A percentile compares a stretch with the other conserved stretches of the same genome.
These are phyloP conservation scores for Saccharum spontaneum DNA, from an alignment of 176 grass and related monocot genomes.

Conservation along the genomic window DNA sequence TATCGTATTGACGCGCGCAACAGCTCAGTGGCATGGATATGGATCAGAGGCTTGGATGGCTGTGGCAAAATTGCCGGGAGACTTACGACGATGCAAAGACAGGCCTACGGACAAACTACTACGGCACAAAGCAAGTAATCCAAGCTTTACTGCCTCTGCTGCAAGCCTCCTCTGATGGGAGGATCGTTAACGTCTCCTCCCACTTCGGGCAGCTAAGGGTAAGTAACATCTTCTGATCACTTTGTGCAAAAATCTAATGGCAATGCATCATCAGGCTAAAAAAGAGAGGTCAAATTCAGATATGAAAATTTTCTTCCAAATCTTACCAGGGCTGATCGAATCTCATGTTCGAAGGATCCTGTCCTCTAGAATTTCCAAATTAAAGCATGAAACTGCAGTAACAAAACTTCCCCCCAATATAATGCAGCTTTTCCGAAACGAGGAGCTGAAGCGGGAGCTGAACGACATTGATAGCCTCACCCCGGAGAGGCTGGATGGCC, in stretches of 20 bases:
- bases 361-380: not conserved
- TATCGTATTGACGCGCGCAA: not conserved
- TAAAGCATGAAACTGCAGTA: not conserved
- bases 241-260: not conserved
- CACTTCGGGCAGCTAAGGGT: slow-evolving; percentile 41
- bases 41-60: not conserved
- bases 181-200: slow-evolving; percentile 66
- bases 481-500: slow-evolving; percentile 38
- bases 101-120: slow-evolving; percentile 65
- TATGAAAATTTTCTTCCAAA: not conserved
- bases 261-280: not conserved
- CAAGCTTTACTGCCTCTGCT: slow-evolving; percentile 54
- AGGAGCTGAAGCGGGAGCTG: slow-evolving; percentile 44
- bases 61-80: slow-evolving; percentile 10
- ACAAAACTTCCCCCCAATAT: too few relatives aligned
- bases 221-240: not conserved
- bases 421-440: slow-evolving; percentile 39
- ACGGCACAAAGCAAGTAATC: slow-evolving; percentile 46
- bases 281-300: too few relatives aligned
- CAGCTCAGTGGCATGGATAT: slow-evolving; percentile 24
- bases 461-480: slow-evolving; percentile 28
- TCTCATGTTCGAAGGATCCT: not conserved
- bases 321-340: not conserved
- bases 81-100: slow-evolving; percentile 45
- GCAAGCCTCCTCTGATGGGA: slow-evolving; percentile 40